phyloP scores from a whole-genome alignment of 768 basidiomycete species.

The Candolleomyces efflorescens region DNA sequence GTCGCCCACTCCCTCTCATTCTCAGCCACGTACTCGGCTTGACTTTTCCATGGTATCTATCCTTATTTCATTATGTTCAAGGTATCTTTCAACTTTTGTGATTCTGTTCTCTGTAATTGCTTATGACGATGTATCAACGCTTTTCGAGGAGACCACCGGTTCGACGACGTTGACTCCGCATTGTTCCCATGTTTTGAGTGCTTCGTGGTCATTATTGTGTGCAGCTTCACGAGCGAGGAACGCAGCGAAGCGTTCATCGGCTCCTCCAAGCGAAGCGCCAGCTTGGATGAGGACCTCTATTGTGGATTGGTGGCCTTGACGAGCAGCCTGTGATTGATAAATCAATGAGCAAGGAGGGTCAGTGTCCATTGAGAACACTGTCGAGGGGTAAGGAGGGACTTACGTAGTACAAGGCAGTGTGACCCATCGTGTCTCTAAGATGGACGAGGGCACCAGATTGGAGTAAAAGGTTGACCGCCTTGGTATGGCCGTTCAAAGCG shows the following conservation, averaged over 20 bases:
- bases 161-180: conserved; percentile 33
- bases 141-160: not conserved
- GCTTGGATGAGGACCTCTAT: conserved; percentile 66
- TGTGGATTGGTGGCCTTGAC: conserved; percentile 58
- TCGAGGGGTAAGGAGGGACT: conserved; percentile 16
- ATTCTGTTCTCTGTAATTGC: not conserved
- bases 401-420: conserved; percentile 83
- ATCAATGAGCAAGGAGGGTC: too few relatives aligned
- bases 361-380: too few relatives aligned
- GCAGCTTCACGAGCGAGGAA: conserved; percentile 36
- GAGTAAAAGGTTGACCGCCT: conserved; percentile 47
- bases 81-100: not conserved
- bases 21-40: not conserved
- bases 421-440: conserved; percentile 72
- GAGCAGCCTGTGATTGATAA: conserved; percentile 52
- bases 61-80: not conserved
- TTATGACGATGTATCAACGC: not conserved
- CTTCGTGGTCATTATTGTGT: conserved; percentile 37
- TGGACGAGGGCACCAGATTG: conserved; percentile 79
- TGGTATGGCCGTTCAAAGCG: conserved; percentile 58
- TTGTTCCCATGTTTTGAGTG: conserved; percentile 52
- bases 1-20: not conserved
- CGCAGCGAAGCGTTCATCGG: conserved; percentile 58
- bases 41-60: not conserved
- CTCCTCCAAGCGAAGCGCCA: conserved; percentile 69